Evolutionary conservation across 2,329 filamentous ascomycete species (phyloP).

Genomic region (Cryphonectria parasitica): DNA sequence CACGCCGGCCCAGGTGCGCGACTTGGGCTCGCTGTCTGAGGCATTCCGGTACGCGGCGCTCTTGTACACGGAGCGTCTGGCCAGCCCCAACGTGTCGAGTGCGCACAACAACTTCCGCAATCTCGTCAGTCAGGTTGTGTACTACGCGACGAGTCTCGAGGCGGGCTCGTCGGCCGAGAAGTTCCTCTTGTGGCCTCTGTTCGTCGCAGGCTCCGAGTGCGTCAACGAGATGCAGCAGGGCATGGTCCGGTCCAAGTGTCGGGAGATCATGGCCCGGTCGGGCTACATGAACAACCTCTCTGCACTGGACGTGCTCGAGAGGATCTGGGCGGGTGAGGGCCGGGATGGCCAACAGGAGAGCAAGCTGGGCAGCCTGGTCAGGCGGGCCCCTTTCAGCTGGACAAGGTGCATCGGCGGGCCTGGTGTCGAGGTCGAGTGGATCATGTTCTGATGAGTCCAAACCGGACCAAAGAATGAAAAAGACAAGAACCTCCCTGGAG

Average conservation of each 20-base stretch:
- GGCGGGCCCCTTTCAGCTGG: slow-evolving; percentile 61
- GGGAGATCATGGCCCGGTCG: slow-evolving; percentile 84
- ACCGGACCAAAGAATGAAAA: too few relatives aligned
- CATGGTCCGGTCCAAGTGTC: slow-evolving; percentile 78
- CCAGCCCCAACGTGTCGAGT: slow-evolving; percentile 73
- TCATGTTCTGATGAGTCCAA: slow-evolving; percentile 58
- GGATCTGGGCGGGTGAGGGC: slow-evolving; percentile 71
- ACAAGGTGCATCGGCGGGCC: slow-evolving; percentile 59
- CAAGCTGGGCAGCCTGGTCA: slow-evolving; percentile 41
- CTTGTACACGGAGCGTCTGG: slow-evolving; percentile 87
- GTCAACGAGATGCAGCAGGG: slow-evolving; percentile 78
- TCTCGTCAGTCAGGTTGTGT: slow-evolving; percentile 79
- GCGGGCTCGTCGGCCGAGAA: slow-evolving; percentile 76
- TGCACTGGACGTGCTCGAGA: slow-evolving; percentile 82
- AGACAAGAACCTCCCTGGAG: background rate
- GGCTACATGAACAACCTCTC: slow-evolving; percentile 94
- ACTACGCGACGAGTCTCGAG: slow-evolving; percentile 80
- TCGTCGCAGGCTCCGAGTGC: slow-evolving; percentile 88
- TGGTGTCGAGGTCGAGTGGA: slow-evolving; percentile 66
- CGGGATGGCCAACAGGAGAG: slow-evolving; percentile 43
- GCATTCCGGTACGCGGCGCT: slow-evolving; percentile 88
- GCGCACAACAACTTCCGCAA: slow-evolving; percentile 79
- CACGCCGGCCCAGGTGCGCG: slow-evolving; percentile 67
- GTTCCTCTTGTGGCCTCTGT: slow-evolving; percentile 91
- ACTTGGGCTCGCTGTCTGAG: slow-evolving; percentile 82